phyloP scores from a whole-genome alignment of 2,329 filamentous ascomycete genomes.

The Stachybotrys elegans region DNA sequence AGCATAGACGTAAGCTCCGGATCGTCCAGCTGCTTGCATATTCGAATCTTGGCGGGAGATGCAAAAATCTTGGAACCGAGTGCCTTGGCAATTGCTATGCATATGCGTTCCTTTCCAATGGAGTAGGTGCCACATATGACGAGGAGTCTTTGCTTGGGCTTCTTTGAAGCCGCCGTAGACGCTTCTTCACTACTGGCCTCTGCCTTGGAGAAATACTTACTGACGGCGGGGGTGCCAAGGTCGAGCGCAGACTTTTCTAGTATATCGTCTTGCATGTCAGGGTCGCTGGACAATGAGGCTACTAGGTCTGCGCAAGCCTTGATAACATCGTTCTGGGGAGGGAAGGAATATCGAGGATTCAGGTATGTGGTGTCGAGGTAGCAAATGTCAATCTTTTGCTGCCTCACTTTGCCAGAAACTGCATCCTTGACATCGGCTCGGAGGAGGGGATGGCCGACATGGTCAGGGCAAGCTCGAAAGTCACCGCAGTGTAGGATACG shows the following conservation, averaged over 20 bases:
- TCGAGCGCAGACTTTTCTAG: conserved; percentile 40
- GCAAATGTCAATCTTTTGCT: conserved; percentile 90
- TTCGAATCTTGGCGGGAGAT: conserved; percentile 72
- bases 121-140: conserved; percentile 96
- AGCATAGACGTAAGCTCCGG: conserved; percentile 72
- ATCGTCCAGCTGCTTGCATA: conserved; percentile 82
- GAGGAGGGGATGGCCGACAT: conserved; percentile 76
- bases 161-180: conserved; percentile 17
- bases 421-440: conserved; percentile 68
- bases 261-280: conserved; percentile 39
- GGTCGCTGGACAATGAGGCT: conserved; percentile 66
- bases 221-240: conserved; percentile 39
- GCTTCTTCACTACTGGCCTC: conserved; percentile 23
- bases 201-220: conserved; percentile 45
- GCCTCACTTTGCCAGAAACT: conserved; percentile 63
- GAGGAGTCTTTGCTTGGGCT: conserved; percentile 58
- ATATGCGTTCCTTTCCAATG: conserved; percentile 96
- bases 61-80: conserved; percentile 87
- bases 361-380: conserved; percentile 98
- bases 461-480: conserved; percentile 83
- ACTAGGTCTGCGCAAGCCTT: conserved; percentile 83
- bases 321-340: conserved; percentile 82
- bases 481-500: conserved; percentile 93
- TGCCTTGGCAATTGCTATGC: conserved; percentile 83
- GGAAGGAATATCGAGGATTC: conserved; percentile 92